Evolutionary conservation across 2,329 filamentous ascomycete genomes (phyloP).

Genomic region (Fusarium scirpi): DNA sequence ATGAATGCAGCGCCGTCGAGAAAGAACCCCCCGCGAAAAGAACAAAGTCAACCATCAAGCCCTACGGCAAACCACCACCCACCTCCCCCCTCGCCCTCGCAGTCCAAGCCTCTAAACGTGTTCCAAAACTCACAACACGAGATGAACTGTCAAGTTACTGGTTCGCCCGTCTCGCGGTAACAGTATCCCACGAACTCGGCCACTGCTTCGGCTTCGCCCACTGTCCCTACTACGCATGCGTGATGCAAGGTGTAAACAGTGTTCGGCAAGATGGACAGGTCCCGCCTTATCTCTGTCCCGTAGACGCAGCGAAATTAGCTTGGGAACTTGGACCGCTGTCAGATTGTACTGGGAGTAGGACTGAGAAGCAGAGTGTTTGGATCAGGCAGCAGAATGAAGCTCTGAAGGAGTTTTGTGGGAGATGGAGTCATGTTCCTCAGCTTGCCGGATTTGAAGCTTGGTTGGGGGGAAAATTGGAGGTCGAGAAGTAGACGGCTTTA

Average conservation of each 20-base stretch:
- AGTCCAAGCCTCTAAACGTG: slow-evolving; percentile 45
- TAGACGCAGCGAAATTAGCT: slow-evolving; percentile 68
- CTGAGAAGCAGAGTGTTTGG: slow-evolving; percentile 29
- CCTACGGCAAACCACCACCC: neutral
- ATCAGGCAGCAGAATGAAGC: slow-evolving; percentile 54
- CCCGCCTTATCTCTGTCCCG: slow-evolving; percentile 71
- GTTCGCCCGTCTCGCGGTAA: slow-evolving; percentile 68
- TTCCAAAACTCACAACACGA: slow-evolving; percentile 38
- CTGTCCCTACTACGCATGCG: slow-evolving; percentile 73
- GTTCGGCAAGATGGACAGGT: slow-evolving; percentile 70
- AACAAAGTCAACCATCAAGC: neutral
- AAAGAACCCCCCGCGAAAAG: neutral
- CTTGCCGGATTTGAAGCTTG: slow-evolving; percentile 61
- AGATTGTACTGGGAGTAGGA: slow-evolving; percentile 34
- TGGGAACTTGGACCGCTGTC: slow-evolving; percentile 20
- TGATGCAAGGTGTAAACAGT: slow-evolving; percentile 70
- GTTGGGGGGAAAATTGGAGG: slow-evolving; percentile 50
- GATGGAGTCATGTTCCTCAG: slow-evolving; percentile 55
- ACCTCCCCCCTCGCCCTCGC: slow-evolving; percentile 52
- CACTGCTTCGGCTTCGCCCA: slow-evolving; percentile 76
- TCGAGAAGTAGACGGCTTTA: neutral
- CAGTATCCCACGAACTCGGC: slow-evolving; percentile 73
- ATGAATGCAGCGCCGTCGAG: slow-evolving; percentile 45
- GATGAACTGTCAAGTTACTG: slow-evolving; percentile 60
- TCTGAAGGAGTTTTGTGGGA: slow-evolving; percentile 57